These are phyloP conservation scores for Filosporella fistucella DNA, from an alignment of 495 filamentous ascomycete species.

Conservation along the genomic window DNA sequence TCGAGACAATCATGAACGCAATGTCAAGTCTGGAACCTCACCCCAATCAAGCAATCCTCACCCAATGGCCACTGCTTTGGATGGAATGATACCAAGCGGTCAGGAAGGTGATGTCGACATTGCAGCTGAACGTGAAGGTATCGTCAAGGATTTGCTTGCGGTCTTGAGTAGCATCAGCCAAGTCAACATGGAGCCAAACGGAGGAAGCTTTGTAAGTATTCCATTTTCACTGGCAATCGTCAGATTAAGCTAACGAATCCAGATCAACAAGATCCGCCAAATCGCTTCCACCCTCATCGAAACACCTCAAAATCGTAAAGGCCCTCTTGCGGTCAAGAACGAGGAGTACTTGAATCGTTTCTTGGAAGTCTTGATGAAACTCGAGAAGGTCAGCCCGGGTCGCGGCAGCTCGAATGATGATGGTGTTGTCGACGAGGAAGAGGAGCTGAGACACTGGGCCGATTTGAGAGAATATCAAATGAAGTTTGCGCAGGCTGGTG, in stretches of 20 bases:
- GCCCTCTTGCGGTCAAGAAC: constrained; percentile 47
- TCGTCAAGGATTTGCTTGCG: constrained; percentile 69
- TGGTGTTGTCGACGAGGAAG: constrained; percentile 53
- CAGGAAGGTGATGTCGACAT: constrained; percentile 51
- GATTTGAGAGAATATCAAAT: constrained; percentile 69
- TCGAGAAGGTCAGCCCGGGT: constrained; percentile 51
- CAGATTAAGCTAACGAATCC: background rate
- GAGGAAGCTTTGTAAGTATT: constrained; percentile 49
- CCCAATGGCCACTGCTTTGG: constrained; percentile 14
- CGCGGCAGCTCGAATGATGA: constrained; percentile 49
- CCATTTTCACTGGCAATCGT: background rate
- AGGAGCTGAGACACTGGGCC: constrained; percentile 67
- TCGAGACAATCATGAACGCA: constrained; percentile 53
- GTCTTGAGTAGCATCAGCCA: constrained; percentile 68
- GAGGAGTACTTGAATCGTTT: constrained; percentile 64
- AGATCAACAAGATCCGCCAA: constrained; percentile 66
- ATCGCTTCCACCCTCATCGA: constrained; percentile 72
- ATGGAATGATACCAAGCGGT: constrained; percentile 20
- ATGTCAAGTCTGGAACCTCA: constrained; percentile 22
- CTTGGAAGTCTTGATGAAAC: constrained; percentile 62
- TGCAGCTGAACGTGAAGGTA: constrained; percentile 62
- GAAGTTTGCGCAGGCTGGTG: constrained; percentile 63
- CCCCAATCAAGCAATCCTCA: constrained; percentile 9
- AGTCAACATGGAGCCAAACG: constrained; percentile 80
- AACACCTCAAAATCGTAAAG: constrained; percentile 51